These are phyloP conservation scores for Microbotryum lychnidis-dioicae DNA, from an alignment of 1,284 basidiomycete genomes.

Conservation along the genomic window DNA sequence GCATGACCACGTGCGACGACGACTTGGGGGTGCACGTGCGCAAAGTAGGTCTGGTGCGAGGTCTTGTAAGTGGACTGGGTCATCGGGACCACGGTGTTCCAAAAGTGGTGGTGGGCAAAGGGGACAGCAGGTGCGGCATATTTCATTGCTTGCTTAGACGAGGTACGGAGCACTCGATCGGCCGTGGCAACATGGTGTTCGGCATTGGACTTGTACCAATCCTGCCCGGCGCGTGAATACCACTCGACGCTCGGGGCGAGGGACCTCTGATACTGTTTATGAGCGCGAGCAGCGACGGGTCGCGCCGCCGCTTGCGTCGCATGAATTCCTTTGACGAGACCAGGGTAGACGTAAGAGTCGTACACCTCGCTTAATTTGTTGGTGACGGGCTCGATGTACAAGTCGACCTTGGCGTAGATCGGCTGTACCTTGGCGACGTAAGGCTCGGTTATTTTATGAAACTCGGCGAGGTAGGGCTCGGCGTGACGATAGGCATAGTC, in stretches of 20 bases:
- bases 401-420: constrained; percentile 16
- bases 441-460: constrained; percentile 4
- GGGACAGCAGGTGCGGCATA: constrained; percentile 21
- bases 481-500: constrained; percentile 9
- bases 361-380: constrained; percentile 6
- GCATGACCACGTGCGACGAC: constrained; percentile 6
- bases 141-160: neutral
- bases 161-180: neutral
- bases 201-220: constrained; percentile 25
- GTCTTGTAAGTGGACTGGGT: constrained; percentile 12
- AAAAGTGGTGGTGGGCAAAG: constrained; percentile 21
- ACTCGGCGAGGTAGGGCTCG: constrained; percentile 19
- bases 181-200: constrained; percentile 17
- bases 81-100: constrained; percentile 18
- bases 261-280: constrained; percentile 19
- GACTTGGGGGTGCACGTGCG: constrained; percentile 29
- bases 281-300: constrained; percentile 11
- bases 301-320: constrained; percentile 11
- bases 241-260: constrained; percentile 28
- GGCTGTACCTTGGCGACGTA: constrained; percentile 18
- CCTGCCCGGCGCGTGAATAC: constrained; percentile 13
- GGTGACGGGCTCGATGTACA: constrained; percentile 13
- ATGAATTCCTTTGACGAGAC: constrained; percentile 11
- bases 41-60: constrained; percentile 21
- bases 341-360: constrained; percentile 16